These are phyloP conservation scores for Septoria linicola DNA, from an alignment of 2,329 filamentous ascomycete species.

Conservation along the genomic window DNA sequence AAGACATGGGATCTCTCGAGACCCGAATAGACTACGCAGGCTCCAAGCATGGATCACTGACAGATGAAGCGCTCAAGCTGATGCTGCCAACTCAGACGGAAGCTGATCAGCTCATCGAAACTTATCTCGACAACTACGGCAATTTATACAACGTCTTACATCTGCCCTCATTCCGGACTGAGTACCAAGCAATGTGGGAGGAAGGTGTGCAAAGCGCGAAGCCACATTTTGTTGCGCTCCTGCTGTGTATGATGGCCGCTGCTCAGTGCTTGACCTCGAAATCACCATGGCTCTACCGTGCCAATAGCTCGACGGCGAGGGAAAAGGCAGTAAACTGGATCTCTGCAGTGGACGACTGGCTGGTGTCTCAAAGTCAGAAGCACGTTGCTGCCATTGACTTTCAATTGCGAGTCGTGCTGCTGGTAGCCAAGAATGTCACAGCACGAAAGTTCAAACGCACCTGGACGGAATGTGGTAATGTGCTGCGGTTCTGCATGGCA, in stretches of 20 bases:
- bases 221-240: constrained; percentile 41
- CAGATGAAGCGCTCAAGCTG: constrained; percentile 39
- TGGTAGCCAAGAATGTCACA: constrained; percentile 52
- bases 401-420: constrained; percentile 52
- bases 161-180: constrained; percentile 51
- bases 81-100: constrained; percentile 40
- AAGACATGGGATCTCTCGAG: constrained; percentile 32
- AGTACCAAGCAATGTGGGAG: constrained; percentile 52
- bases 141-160: constrained; percentile 55
- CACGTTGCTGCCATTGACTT: constrained; percentile 52
- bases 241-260: constrained; percentile 44
- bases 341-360: constrained; percentile 44
- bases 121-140: constrained; percentile 55
- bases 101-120: constrained; percentile 44
- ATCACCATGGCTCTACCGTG: constrained; percentile 40
- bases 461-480: constrained; percentile 52
- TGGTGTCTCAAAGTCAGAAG: constrained; percentile 51
- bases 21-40: constrained; percentile 27
- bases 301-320: constrained; percentile 45
- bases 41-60: constrained; percentile 24
- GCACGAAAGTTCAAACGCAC: constrained; percentile 55
- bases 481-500: constrained; percentile 54
- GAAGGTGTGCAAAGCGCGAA: constrained; percentile 27
- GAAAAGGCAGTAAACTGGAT: constrained; percentile 43
- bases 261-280: constrained; percentile 38